phyloP scores from a whole-genome alignment of 306 rosid species.

The Amphicarpaea edgeworthii region DNA sequence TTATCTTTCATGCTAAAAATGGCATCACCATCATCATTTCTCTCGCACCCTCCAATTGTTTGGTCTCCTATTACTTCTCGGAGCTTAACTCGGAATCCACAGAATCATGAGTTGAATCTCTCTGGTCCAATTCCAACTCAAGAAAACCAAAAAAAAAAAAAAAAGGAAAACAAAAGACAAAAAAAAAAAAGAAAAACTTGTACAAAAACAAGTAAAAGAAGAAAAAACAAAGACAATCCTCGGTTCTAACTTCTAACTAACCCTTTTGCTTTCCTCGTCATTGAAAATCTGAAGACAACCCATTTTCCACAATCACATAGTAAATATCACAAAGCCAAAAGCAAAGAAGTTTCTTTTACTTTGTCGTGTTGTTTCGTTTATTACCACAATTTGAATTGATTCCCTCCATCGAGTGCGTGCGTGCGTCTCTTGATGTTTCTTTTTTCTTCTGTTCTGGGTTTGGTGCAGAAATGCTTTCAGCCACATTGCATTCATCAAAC shows the following conservation, averaged over 20 bases:
- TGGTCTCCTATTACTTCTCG: conserved; percentile 66
- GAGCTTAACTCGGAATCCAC: conserved; percentile 70
- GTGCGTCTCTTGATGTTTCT: neutral
- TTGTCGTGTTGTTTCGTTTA: conserved; percentile 20
- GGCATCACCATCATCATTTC: conserved; percentile 45
- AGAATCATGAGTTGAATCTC: conserved; percentile 52
- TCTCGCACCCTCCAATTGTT: conserved; percentile 63
- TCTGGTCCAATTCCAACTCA: conserved; percentile 57
- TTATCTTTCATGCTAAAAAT: conserved; percentile 46
- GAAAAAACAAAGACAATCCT: conserved; percentile 26
- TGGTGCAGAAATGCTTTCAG: conserved; percentile 40
- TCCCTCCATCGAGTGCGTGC: conserved; percentile 44
- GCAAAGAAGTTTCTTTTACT: conserved; percentile 11
- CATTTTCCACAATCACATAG: conserved; percentile 40
- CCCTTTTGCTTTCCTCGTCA: conserved; percentile 62
- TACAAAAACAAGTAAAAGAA: neutral
- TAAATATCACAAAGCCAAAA: conserved; percentile 43
- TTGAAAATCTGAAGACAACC: conserved; percentile 54
- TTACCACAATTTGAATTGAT: conserved; percentile 38
- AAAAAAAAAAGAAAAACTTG: neutral
- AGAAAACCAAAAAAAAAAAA: conserved; percentile 33
- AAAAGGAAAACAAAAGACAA: conserved; percentile 31
- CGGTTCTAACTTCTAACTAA: conserved; percentile 56
- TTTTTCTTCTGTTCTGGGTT: conserved; percentile 45
- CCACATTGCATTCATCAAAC: conserved; percentile 17